phyloP scores from a whole-genome alignment of 345 rosid genomes.

The Fremontodendron californicum region DNA sequence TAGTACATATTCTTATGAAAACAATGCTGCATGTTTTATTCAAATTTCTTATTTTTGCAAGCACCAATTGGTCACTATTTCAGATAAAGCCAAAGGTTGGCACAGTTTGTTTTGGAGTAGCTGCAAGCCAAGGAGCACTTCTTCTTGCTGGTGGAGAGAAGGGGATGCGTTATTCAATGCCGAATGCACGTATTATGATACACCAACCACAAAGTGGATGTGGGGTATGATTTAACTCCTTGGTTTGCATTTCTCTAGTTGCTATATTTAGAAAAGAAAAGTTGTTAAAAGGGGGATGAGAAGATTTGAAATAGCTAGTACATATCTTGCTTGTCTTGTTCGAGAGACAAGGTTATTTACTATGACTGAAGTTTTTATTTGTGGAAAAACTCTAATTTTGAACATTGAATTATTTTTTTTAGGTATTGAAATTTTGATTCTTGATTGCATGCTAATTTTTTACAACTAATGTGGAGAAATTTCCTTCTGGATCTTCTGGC shows the following conservation, averaged over 20 bases:
- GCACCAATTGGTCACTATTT: conserved; percentile 14
- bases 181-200: conserved; percentile 88
- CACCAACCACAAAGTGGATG: conserved; percentile 94
- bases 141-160: conserved; percentile 96
- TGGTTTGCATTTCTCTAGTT: neutral
- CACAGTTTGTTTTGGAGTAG: conserved; percentile 89
- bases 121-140: conserved; percentile 93
- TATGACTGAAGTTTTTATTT: neutral
- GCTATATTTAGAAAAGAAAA: conserved; percentile 1
- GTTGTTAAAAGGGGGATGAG: neutral
- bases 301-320: neutral
- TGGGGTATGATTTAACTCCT: conserved; percentile 50
- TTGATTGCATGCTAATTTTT: neutral
- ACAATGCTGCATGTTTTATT: neutral
- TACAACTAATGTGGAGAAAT: neutral
- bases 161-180: conserved; percentile 97
- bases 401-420: no score
- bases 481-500: neutral
- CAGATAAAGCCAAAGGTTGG: conserved; percentile 96
- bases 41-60: conserved; percentile 6
- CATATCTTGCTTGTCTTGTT: neutral
- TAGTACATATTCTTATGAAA: neutral
- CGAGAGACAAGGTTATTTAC: neutral
- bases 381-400: neutral
- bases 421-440: neutral